Evolutionary conservation across 2,329 filamentous ascomycete genomes (phyloP).

Genomic region (Pseudocercospora ulei): DNA sequence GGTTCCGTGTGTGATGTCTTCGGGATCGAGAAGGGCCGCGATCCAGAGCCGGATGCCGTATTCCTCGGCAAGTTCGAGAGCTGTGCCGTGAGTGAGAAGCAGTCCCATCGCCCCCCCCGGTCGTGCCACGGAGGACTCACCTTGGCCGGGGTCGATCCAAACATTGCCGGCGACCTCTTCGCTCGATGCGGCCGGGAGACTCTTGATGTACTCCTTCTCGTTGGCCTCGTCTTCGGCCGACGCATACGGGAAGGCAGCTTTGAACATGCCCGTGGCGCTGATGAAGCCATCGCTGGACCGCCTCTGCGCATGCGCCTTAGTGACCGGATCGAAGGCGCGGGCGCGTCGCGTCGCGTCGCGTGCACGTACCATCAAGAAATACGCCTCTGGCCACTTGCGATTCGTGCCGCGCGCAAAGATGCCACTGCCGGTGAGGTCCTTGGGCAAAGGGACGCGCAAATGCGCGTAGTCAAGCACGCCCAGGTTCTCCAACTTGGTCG

Average conservation of each 20-base stretch:
- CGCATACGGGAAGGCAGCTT: slow-evolving; percentile 72
- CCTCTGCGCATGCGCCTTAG: slow-evolving; percentile 44
- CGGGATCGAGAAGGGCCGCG: slow-evolving; percentile 78
- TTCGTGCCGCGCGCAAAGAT: slow-evolving; percentile 70
- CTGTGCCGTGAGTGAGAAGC: slow-evolving; percentile 40
- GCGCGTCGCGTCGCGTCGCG: slow-evolving; percentile 8
- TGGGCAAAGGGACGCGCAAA: slow-evolving; percentile 80
- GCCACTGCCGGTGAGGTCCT: slow-evolving; percentile 75
- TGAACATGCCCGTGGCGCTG: slow-evolving; percentile 85
- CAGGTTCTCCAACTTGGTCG: slow-evolving; percentile 61
- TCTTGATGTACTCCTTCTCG: slow-evolving; percentile 78
- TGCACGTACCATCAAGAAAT: slow-evolving; percentile 68
- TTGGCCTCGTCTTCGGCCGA: slow-evolving; percentile 57
- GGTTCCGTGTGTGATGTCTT: slow-evolving; percentile 59
- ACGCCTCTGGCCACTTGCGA: slow-evolving; percentile 64
- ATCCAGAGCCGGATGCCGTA: slow-evolving; percentile 84
- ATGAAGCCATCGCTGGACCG: slow-evolving; percentile 76
- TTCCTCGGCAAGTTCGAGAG: slow-evolving; percentile 72
- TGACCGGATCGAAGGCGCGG: slow-evolving; percentile 8
- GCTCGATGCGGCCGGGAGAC: slow-evolving; percentile 64
- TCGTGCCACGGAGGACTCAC: slow-evolving; percentile 35
- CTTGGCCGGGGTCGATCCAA: slow-evolving; percentile 75
- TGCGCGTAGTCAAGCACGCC: slow-evolving; percentile 94
- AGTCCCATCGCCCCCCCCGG: background rate
- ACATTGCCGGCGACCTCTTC: slow-evolving; percentile 95